A percentile compares a stretch with the other conserved stretches of the same genome.
Evolutionary conservation across 139 green algal genomes (phyloP).

Genomic region (Nannochloris sp.): DNA sequence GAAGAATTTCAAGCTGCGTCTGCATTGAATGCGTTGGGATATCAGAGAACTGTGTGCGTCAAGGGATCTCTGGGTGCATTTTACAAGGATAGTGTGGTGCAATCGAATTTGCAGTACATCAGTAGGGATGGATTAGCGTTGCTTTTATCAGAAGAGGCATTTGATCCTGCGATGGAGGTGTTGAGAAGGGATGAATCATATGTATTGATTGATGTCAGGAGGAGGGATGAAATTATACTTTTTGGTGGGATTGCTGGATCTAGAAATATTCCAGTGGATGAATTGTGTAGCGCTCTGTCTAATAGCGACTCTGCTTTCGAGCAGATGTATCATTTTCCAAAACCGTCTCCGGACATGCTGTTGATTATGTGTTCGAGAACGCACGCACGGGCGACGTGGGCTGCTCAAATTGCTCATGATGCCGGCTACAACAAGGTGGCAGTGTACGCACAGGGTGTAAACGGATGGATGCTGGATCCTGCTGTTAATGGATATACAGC

Average conservation of each 20-base stretch:
- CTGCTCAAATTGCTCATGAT: constrained; percentile 51
- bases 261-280: constrained; percentile 31
- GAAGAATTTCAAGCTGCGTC: constrained; percentile 20
- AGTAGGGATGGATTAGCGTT: constrained; percentile 30
- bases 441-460: constrained; percentile 42
- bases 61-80: constrained; percentile 20
- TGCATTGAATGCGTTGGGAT: constrained; percentile 18
- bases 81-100: background rate
- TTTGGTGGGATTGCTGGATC: constrained; percentile 58
- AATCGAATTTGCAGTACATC: constrained; percentile 33
- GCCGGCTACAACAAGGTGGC: constrained; percentile 20
- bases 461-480: constrained; percentile 50
- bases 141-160: background rate
- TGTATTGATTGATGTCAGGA: constrained; percentile 49
- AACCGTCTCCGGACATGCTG: constrained; percentile 25
- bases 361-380: constrained; percentile 52
- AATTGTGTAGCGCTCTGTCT: background rate
- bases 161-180: constrained; percentile 45
- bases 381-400: constrained; percentile 45
- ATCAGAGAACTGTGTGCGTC: constrained; percentile 23
- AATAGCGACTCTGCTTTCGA: constrained; percentile 19
- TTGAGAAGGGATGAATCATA: constrained; percentile 55
- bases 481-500: constrained; percentile 44
- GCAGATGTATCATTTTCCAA: constrained; percentile 43
- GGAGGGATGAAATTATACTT: constrained; percentile 64